Percentiles rank a stretch among this genome's conserved stretches.
These are phyloP conservation scores for Hypoxylon fragiforme DNA, from an alignment of 495 filamentous ascomycete species.

Conservation along the genomic window DNA sequence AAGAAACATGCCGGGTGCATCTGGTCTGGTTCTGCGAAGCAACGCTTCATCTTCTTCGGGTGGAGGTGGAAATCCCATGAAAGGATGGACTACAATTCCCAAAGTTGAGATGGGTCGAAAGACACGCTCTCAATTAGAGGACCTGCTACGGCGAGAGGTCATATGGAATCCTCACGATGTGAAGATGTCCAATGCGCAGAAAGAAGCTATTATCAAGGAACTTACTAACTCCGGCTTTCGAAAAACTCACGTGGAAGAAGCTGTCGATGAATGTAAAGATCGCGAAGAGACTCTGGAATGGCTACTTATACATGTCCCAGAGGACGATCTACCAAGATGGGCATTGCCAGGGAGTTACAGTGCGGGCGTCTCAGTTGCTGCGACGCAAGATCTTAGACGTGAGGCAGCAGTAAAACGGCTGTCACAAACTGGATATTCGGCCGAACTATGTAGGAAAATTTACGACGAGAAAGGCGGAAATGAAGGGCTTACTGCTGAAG, in stretches of 20 bases:
- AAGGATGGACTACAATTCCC: conserved; percentile 81
- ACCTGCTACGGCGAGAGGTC: conserved; percentile 70
- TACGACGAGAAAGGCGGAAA: conserved; percentile 68
- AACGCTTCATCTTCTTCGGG: conserved; percentile 32
- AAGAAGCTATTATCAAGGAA: conserved; percentile 68
- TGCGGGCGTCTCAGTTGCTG: conserved; percentile 82
- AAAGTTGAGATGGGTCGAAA: conserved; percentile 89
- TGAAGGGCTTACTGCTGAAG: conserved; percentile 78
- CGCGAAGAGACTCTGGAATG: conserved; percentile 89
- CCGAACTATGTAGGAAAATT: conserved; percentile 76
- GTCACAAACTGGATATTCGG: conserved; percentile 77
- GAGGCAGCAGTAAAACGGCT: conserved; percentile 84
- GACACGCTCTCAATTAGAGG: conserved; percentile 76
- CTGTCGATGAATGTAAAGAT: conserved; percentile 82
- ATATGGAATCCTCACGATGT: conserved; percentile 84
- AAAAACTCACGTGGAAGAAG: conserved; percentile 85
- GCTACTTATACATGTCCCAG: conserved; percentile 93
- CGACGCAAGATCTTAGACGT: conserved; percentile 68
- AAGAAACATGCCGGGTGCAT: conserved; percentile 54
- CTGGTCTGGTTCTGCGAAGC: conserved; percentile 44
- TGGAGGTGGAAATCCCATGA: conserved; percentile 47
- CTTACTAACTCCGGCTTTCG: conserved; percentile 78
- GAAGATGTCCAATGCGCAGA: conserved; percentile 60
- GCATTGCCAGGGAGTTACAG: conserved; percentile 87
- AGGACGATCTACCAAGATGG: conserved; percentile 91